Evolutionary conservation across 2,329 filamentous ascomycete species (phyloP).

Genomic region (Rhynchosporium agropyri): DNA sequence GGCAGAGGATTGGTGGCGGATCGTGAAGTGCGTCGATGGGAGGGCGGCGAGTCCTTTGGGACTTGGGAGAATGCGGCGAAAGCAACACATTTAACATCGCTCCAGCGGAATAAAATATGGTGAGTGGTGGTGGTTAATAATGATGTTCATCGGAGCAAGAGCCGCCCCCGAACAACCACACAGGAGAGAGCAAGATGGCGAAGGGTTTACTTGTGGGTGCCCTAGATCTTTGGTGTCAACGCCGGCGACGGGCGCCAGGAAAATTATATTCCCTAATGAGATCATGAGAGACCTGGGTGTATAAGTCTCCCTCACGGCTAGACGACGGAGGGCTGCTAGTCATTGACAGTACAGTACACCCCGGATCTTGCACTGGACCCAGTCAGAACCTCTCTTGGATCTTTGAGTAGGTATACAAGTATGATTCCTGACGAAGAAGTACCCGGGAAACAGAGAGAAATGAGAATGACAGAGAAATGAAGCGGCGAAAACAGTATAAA

Average conservation of each 20-base stretch:
- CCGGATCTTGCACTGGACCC: no score
- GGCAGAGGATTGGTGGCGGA: neutral
- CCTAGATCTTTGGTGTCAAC: neutral
- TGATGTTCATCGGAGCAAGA: conserved; percentile 9
- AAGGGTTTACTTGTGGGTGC: conserved; percentile 2
- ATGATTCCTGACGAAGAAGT: no score
- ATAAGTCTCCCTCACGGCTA: neutral
- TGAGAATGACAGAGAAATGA: no score
- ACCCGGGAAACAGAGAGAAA: no score
- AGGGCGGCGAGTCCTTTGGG: neutral
- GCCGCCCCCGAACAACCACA: conserved; percentile 12
- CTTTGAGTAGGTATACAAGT: no score
- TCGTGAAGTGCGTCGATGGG: neutral
- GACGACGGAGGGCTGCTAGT: neutral
- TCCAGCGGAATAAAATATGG: neutral
- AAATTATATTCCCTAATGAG: neutral
- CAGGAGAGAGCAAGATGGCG: neutral
- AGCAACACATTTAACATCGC: conserved; percentile 9
- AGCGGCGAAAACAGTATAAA: no score
- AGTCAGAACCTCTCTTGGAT: no score
- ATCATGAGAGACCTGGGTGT: neutral
- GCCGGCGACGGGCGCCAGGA: neutral
- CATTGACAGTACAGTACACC: no score
- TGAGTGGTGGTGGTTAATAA: neutral
- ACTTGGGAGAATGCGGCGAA: neutral